Base-by-base conservation (phyloP, 2,329 filamentous ascomycete genomes). In the Arachnopeziza araneosa region DNA sequence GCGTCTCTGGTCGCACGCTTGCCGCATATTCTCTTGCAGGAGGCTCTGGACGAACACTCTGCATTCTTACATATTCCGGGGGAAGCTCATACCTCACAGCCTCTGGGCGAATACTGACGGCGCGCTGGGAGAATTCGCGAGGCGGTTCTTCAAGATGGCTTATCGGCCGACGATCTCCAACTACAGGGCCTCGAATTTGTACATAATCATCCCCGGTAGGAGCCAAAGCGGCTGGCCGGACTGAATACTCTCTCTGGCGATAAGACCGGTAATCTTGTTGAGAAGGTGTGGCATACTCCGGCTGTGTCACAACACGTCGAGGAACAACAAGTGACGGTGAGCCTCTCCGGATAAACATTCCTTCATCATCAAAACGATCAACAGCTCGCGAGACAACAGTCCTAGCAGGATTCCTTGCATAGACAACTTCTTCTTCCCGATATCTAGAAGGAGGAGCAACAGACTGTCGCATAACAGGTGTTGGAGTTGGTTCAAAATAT, bases 401-500 rank as follows among this genome's bases (percentile, higher is more conserved):
- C 56, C 70, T 65, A 2, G 63, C 58, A 21, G 71, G 69, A 49
- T 68, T 61, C 54, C 87, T 82, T 69, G 93, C 90, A 67, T 92
- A 91, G 51, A 87, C 74, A 56, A 85, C 70, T 59, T 86, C 82
- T 24, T 79, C 75, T 30, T 86, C 83, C 19, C 78, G 67, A 36
- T 76, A 76, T 60, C 75, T 73, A 30, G 69, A 70, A 44, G 80
- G 76, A 50, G 82, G 79, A 4, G 80, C 82, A 19, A 81, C 77
- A 8, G 84, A 85, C 55, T 82, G 82, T 53, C 82, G 75, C 22
- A 79, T 69, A 21, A 78, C 64, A 23, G 78, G 66, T 24, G 73
- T 66, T 54, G 77, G 78, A 10, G 75, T 68, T 24, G 84, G 82
- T 67, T 87, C 83, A 61, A 84, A 83, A 75, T 93, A 97, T 71